A percentile compares a stretch with the other conserved stretches of the same genome.
phyloP scores from a whole-genome alignment of 2,329 filamentous ascomycete species.

The Fusarium sacchari region DNA sequence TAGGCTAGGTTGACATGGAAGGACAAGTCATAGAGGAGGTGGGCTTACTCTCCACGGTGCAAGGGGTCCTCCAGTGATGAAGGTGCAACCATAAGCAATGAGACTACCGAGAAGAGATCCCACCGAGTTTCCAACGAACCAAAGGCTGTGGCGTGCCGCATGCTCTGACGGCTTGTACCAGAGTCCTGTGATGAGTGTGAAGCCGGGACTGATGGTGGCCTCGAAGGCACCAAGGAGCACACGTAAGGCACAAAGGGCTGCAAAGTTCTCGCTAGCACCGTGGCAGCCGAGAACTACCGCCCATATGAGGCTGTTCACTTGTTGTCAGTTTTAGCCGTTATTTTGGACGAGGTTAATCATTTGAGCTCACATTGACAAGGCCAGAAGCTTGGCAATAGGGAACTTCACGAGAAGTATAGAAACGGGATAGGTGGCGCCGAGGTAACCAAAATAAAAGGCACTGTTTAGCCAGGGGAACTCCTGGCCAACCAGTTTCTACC shows the following conservation, averaged over 20 bases:
- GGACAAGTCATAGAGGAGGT: accelerated
- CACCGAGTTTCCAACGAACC: not conserved
- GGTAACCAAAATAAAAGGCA: not conserved
- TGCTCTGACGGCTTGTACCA: not conserved
- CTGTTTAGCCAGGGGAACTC: not conserved
- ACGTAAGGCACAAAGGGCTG: not conserved
- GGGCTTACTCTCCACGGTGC: accelerated
- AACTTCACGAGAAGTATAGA: not conserved
- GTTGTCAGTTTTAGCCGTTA: accelerated
- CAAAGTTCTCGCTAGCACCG: not conserved
- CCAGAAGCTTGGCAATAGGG: not conserved
- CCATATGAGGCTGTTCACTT: not conserved
- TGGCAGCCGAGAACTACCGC: not conserved
- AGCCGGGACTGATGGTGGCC: not conserved
- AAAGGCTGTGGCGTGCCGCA: not conserved
- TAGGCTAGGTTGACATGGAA: accelerated
- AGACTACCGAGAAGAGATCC: not conserved
- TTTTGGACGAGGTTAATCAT: too few relatives aligned
- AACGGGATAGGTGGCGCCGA: not conserved
- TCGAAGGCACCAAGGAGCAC: not conserved
- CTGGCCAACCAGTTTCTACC: not conserved
- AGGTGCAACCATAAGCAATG: not conserved
- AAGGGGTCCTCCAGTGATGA: not conserved
- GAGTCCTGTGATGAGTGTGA: not conserved
- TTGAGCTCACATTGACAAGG: not conserved